Evolutionary conservation across 2,329 filamentous ascomycete genomes (phyloP), one percentile per base, ranked within the genome.

Genomic region (Mycosphaerella sp.): DNA sequence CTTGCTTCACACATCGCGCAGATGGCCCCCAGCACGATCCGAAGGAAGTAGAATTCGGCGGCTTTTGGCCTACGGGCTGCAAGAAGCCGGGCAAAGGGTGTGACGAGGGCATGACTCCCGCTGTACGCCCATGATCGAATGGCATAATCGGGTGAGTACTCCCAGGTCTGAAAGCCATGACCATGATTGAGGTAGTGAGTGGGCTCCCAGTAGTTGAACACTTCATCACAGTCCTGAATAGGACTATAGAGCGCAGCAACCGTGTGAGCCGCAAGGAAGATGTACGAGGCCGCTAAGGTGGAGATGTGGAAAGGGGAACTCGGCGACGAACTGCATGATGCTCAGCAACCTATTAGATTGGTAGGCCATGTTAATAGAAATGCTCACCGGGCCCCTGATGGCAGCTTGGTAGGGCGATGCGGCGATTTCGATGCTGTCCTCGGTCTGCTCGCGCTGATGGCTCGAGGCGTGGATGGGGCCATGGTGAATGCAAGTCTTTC

Each of bases 161-260:
- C 93, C 93, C 93, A 98, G 1, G 93, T 98, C 74, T 98, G 91
- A 48, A 96, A 78, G 39, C 92, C 93, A 67, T 95, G 92, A 64
- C 89, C 88, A 75, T 96, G 90, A 55, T 84, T 86, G 29, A 98
- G 80, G 72, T 96, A 98, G 72, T 98, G 93, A 0, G 91, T 84
- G 0, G 93, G 92, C 66, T 98, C 93, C 90, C 92, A 98, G 76
- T 95, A 98, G 71, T 98, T 98, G 80, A 95, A 98, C 9, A 92
- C 92, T 75, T 98, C 93, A 66, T 98, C 93, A 69, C 93, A 98
- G 72, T 98, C 93, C 70, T 96, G 91, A 61, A 98, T 95, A 0
- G 93, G 93, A 1, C 90, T 85, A 69, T 85, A 92, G 32, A 86
- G 66, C 9, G 92, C 93, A 6, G 92, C 87, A 21, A 92, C 65